phyloP scores from a whole-genome alignment of 179 eudicot genomes.

The Drosera spatulata region DNA sequence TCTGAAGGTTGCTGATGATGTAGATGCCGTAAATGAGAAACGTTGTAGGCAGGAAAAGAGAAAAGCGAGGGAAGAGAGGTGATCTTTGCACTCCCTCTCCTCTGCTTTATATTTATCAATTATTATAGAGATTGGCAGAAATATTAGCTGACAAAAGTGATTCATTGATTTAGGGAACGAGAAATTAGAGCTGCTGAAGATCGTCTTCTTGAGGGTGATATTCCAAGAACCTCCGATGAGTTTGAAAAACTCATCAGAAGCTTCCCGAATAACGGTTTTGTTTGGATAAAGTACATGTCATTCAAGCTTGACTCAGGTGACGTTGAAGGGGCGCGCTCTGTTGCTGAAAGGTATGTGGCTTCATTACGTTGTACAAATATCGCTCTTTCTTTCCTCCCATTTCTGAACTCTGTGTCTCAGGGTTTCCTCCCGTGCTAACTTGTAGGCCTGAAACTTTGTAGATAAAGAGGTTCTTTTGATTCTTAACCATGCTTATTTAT shows the following conservation, averaged over 20 bases:
- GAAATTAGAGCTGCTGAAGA: conserved; percentile 89
- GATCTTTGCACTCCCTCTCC: background rate
- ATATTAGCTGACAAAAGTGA: background rate
- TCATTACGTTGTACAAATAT: background rate
- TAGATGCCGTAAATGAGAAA: conserved; percentile 34
- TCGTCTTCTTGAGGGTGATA: conserved; percentile 57
- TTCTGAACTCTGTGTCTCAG: too few relatives aligned
- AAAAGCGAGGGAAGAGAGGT: conserved; percentile 72
- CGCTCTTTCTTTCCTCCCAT: too few relatives aligned
- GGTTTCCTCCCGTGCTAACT: too few relatives aligned
- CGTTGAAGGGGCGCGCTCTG: conserved; percentile 77
- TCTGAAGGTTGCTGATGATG: conserved; percentile 15
- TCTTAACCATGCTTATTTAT: background rate
- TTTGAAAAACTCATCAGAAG: conserved; percentile 77
- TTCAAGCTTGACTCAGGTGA: conserved; percentile 65
- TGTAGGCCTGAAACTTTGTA: too few relatives aligned
- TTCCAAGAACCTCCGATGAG: conserved; percentile 69
- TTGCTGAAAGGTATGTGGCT: conserved; percentile 67
- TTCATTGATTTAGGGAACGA: conserved; percentile 34
- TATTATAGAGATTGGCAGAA: too few relatives aligned
- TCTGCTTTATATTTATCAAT: background rate
- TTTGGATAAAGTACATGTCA: conserved; percentile 87
- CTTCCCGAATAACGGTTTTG: conserved; percentile 83
- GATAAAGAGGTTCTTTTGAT: too few relatives aligned
- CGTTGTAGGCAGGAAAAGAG: conserved; percentile 44